Base-by-base conservation (phyloP, 2,329 filamentous ascomycete species). In the Alternaria arborescens region DNA sequence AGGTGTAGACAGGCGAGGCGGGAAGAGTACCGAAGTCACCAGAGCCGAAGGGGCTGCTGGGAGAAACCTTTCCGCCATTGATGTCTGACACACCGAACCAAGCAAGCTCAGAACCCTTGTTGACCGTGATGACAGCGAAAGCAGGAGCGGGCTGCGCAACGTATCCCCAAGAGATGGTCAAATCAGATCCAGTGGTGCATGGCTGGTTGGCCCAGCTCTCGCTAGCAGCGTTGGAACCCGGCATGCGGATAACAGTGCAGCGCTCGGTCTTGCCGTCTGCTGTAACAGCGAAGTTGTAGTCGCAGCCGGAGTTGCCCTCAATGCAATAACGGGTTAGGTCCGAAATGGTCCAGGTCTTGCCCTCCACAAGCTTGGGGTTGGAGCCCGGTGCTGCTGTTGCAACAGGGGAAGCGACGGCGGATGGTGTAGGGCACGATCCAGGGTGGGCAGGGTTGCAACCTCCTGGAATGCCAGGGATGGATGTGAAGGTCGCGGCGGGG, bases 71-170 rank as follows among this genome's bases (percentile, higher is more conserved):
- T 34, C 56, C 59, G 48, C 64, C 64, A 26, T 67, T 67, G 32
- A 65, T 38, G 26, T 67, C 52, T 11, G 64, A 55, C 18, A 61
- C 60, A 41, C 64, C 64, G 43, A 67, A 67, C 64, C 64, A 67
- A 26, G 64, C 59, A 4, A 67, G 32, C 55, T 67, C 54, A 22
- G 52, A 54, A 43, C 62, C 57, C 36, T 65, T 60, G 24, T 57
- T 55, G 14, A 67, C 51, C 5, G 62, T 67, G 41, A 67, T 32
- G 22, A 67, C 62, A 38, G 62, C 62, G 22, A 58, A 65, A 1
- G 64, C 52, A 1, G 64, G 64, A 7, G 51, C 62, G 20, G 64
- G 64, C 42, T 60, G 28, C 7, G 62, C 51, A 26, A 36, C 12
- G 44, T 67, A 67, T 22, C 64, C 62, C 64, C 64, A 67, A 38